Evolutionary conservation across 257 asterid genomes (phyloP).

Genomic region (Salvia splendens): DNA sequence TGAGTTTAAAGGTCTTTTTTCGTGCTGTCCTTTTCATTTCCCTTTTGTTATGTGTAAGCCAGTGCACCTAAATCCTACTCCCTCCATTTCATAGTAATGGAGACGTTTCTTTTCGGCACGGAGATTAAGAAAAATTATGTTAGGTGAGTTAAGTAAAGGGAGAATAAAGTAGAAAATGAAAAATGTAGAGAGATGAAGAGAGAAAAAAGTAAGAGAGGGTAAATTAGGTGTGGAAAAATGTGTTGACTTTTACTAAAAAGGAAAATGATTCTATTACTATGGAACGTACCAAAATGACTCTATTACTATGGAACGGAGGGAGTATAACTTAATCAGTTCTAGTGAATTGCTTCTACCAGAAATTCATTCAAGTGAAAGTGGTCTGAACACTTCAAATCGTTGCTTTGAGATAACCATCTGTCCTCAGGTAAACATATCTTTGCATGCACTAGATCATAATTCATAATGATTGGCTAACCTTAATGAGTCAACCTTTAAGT

Average conservation of each 20-base stretch:
- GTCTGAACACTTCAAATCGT: conserved; percentile 71
- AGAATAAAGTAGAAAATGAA: too few species aligned
- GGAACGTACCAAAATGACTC: too few species aligned
- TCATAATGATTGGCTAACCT: conserved; percentile 21
- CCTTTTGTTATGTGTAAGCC: conserved; percentile 16
- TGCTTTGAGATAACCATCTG: conserved; percentile 83
- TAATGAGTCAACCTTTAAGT: conserved; percentile 1
- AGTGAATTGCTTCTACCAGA: conserved; percentile 64
- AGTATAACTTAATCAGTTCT: conserved; percentile 37
- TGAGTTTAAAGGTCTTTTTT: conserved; percentile 69
- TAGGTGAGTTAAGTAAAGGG: too few species aligned
- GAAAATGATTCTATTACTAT: too few species aligned
- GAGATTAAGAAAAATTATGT: too few species aligned
- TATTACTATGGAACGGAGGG: too few species aligned
- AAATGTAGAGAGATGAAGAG: too few species aligned
- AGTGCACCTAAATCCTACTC: conserved; percentile 31
- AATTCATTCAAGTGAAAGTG: conserved; percentile 89
- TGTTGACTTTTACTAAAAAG: too few species aligned
- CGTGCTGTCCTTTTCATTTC: conserved; percentile 11
- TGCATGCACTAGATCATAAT: conserved; percentile 22
- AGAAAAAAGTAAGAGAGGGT: too few species aligned
- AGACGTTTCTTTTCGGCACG: too few species aligned
- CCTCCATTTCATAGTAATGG: too few species aligned
- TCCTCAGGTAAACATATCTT: conserved; percentile 70
- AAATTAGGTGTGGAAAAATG: too few species aligned